phyloP scores from a whole-genome alignment of 768 basidiomycete species.

The Mycena vitilis region DNA sequence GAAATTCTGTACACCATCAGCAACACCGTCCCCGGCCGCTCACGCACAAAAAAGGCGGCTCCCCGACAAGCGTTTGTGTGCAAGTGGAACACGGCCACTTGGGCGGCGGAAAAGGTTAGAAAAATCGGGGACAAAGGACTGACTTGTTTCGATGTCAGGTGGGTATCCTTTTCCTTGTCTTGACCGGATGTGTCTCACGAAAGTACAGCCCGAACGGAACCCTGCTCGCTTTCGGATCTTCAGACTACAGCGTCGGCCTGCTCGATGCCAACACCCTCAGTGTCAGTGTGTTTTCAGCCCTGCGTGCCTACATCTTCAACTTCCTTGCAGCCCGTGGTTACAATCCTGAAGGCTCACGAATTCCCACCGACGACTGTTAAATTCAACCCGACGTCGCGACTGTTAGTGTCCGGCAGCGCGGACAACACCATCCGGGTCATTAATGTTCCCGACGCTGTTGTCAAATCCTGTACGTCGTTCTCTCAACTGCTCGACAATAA shows the following conservation, averaged over 20 bases:
- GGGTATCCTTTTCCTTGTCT: slow-evolving; percentile 37
- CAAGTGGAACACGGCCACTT: slow-evolving; percentile 79
- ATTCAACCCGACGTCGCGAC: slow-evolving; percentile 85
- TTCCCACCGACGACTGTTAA: slow-evolving; percentile 91
- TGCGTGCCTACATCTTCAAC: slow-evolving; percentile 10
- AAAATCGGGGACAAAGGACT: slow-evolving; percentile 84
- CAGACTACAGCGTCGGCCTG: slow-evolving; percentile 87
- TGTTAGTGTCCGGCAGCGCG: slow-evolving; percentile 90
- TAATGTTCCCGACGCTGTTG: slow-evolving; percentile 69
- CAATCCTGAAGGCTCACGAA: slow-evolving; percentile 94
- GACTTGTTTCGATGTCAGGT: slow-evolving; percentile 93
- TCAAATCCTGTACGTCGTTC: slow-evolving; percentile 62
- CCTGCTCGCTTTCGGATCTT: slow-evolving; percentile 86
- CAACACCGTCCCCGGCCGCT: slow-evolving; percentile 75
- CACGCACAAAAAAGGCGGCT: slow-evolving; percentile 61
- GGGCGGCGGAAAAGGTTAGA: slow-evolving; percentile 73
- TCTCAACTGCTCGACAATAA: not conserved
- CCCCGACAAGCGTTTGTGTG: slow-evolving; percentile 72
- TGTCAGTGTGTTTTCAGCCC: slow-evolving; percentile 57
- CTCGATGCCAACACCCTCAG: slow-evolving; percentile 82
- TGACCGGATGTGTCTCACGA: slow-evolving; percentile 16
- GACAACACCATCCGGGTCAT: slow-evolving; percentile 90
- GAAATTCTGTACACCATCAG: slow-evolving; percentile 75
- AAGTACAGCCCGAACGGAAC: slow-evolving; percentile 78
- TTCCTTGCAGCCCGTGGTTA: slow-evolving; percentile 77